Conservation (phyloP, 257 asterid species). For the Osmanthus fragrans region DNA sequence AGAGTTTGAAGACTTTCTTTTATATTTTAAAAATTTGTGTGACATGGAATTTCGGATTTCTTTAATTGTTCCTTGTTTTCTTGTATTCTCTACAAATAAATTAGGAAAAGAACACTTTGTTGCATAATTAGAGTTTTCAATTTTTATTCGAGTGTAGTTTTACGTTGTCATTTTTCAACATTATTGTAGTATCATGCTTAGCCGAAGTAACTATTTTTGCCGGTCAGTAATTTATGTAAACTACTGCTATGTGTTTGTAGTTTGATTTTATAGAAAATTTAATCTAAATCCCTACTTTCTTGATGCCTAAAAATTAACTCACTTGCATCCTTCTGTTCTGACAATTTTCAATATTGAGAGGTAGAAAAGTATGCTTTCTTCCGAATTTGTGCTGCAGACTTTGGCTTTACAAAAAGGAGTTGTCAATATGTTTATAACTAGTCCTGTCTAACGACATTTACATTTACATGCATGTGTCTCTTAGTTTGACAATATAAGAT, state of each 20-base stretch:
- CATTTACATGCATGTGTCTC: background rate
- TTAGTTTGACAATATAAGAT: background rate
- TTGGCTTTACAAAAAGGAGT: background rate
- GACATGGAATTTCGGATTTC: background rate
- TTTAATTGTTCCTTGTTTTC: background rate
- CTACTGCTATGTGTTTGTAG: constrained; percentile 7
- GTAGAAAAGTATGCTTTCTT: background rate
- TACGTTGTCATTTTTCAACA: background rate
- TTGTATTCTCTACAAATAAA: background rate
- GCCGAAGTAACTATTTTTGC: background rate
- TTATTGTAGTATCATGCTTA: background rate
- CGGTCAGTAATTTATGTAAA: background rate
- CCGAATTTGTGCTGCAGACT: background rate
- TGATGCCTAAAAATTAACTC: background rate
- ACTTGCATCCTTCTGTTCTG: background rate
- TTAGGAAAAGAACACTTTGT: background rate
- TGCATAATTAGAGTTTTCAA: background rate
- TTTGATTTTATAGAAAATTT: background rate
- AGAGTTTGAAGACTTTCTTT: background rate
- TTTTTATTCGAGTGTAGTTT: background rate
- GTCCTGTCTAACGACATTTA: background rate
- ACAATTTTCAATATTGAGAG: background rate
- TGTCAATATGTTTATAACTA: background rate
- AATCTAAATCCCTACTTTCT: background rate
- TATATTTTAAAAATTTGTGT: background rate